Conservation (phyloP, 306 rosid genomes). For the Alnus rubra region DNA sequence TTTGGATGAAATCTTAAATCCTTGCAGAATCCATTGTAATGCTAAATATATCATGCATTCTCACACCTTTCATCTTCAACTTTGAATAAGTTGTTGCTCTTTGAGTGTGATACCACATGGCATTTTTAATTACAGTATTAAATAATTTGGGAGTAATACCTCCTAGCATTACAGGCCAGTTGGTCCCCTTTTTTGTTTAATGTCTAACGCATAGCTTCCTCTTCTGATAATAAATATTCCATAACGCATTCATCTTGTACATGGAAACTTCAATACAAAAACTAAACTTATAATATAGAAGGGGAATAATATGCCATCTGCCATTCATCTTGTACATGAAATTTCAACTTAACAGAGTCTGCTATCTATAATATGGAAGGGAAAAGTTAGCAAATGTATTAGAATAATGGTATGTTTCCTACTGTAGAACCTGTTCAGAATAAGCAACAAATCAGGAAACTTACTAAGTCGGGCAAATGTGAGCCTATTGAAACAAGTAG, state of each 20-base stretch:
- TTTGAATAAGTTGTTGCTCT: neutral
- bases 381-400: neutral
- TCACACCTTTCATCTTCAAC: neutral
- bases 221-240: neutral
- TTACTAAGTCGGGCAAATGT: constrained; percentile 90
- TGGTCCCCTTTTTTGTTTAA: neutral
- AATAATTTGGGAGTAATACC: neutral
- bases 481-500: constrained; percentile 90
- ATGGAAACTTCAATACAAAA: neutral
- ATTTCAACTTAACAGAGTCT: neutral
- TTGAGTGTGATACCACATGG: neutral
- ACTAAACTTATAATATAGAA: neutral
- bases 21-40: neutral
- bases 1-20: constrained; percentile 6
- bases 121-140: neutral
- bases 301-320: neutral
- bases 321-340: neutral
- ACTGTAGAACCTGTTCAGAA: neutral
- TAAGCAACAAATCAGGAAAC: constrained; percentile 32
- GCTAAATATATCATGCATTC: neutral
- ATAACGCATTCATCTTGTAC: neutral
- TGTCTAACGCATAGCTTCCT: neutral
- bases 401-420: neutral
- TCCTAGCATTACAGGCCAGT: neutral
- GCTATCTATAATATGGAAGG: neutral